phyloP scores from a whole-genome alignment of 139 green algal genomes.

The Chlamydomonas asymmetrica region DNA sequence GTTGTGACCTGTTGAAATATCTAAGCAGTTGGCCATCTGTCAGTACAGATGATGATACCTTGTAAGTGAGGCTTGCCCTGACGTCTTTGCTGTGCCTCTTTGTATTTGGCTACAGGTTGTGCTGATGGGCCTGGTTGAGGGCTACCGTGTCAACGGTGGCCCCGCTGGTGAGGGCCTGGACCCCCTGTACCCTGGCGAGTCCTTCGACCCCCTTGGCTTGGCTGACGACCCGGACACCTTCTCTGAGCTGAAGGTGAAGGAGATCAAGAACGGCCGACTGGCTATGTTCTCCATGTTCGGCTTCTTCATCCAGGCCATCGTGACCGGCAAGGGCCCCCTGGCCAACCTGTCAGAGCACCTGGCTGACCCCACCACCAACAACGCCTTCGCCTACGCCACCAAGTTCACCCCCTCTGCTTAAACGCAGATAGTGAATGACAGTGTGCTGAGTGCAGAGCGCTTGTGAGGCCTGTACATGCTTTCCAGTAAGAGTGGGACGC shows the following conservation, averaged over 20 bases:
- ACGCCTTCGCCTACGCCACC: constrained; percentile 59
- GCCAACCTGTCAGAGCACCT: constrained; percentile 68
- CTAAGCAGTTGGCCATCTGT: too few species aligned
- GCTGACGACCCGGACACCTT: constrained; percentile 91
- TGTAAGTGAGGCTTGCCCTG: too few species aligned
- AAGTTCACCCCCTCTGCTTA: constrained; percentile 51
- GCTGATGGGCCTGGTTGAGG: constrained; percentile 84
- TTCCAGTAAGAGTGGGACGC: too few species aligned
- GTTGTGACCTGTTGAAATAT: too few species aligned
- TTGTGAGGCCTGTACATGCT: too few species aligned
- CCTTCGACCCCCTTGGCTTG: constrained; percentile 94
- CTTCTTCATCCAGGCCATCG: constrained; percentile 80
- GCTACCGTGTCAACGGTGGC: constrained; percentile 81
- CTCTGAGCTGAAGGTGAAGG: constrained; percentile 90
- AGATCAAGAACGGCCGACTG: constrained; percentile 92
- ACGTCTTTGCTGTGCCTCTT: too few species aligned
- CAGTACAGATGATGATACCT: too few species aligned
- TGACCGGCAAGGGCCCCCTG: constrained; percentile 62
- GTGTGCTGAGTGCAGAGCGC: too few species aligned
- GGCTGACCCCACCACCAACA: constrained; percentile 51
- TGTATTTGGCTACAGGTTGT: constrained; percentile 65
- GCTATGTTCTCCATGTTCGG: constrained; percentile 80
- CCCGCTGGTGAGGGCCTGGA: constrained; percentile 68
- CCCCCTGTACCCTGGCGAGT: constrained; percentile 87
- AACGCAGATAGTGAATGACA: too few species aligned